Conservation (phyloP, 441 rosid species). For the Melianthus villosus region DNA sequence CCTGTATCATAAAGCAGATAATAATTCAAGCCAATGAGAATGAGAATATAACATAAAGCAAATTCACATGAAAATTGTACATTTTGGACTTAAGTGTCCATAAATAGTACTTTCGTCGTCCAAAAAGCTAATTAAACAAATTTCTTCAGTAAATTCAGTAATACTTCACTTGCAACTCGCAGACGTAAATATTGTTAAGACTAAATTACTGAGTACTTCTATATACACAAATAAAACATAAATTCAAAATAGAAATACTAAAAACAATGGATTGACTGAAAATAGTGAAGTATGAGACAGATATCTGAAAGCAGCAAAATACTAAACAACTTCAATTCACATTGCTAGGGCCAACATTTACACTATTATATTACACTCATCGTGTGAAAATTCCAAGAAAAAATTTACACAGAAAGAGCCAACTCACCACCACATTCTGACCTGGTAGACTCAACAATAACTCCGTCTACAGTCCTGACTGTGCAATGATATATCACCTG, state of each 20-base stretch:
- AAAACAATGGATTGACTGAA: too few relatives aligned
- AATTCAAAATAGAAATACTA: too few relatives aligned
- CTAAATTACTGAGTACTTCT: too few relatives aligned
- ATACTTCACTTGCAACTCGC: too few relatives aligned
- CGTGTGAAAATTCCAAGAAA: not conserved
- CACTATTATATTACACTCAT: too few relatives aligned
- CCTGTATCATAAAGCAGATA: conserved; percentile 29
- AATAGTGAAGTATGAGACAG: too few relatives aligned
- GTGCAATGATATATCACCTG: conserved; percentile 81
- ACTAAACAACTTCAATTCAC: too few relatives aligned
- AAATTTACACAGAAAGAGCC: not conserved
- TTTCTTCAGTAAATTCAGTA: too few relatives aligned
- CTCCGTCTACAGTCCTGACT: conserved; percentile 69
- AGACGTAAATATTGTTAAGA: too few relatives aligned
- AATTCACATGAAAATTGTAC: not conserved
- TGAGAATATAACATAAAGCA: not conserved
- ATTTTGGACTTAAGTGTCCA: not conserved
- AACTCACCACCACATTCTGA: conserved; percentile 66
- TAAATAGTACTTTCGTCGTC: conserved; percentile 2
- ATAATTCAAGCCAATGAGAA: conserved; percentile 8
- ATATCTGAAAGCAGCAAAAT: too few relatives aligned
- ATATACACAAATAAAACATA: too few relatives aligned
- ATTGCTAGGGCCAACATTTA: too few relatives aligned
- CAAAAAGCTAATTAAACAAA: not conserved
- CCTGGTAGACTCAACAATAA: conserved; percentile 61